A percentile compares a stretch with the other conserved stretches of the same genome.
Conservation (phyloP, 352 stramenopile species). For the Phytophthora chlamydospora region DNA sequence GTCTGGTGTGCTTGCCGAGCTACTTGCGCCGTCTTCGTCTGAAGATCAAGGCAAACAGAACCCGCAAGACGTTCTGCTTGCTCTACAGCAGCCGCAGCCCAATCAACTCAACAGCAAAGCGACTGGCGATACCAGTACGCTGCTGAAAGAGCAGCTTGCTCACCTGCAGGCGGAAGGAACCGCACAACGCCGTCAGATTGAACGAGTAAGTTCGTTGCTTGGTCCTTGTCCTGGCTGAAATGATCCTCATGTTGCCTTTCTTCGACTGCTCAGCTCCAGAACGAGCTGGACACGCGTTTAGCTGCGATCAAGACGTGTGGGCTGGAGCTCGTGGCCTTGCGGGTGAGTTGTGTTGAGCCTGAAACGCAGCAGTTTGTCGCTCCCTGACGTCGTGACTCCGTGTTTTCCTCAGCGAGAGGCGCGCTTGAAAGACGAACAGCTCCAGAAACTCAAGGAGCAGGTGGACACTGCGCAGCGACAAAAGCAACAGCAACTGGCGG, state of each 20-base stretch:
- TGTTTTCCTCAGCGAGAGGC: conserved; percentile 48
- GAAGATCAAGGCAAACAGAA: neutral
- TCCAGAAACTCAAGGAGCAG: conserved; percentile 44
- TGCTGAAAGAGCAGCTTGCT: conserved; percentile 51
- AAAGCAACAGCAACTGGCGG: conserved; percentile 45
- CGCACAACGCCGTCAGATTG: conserved; percentile 52
- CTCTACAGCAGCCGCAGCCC: conserved; percentile 2
- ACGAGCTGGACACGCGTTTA: conserved; percentile 58
- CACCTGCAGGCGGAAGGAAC: conserved; percentile 57
- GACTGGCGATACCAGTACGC: conserved; percentile 3
- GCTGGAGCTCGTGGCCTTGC: conserved; percentile 60
- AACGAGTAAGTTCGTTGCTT: conserved; percentile 33
- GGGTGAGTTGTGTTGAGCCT: conserved; percentile 33
- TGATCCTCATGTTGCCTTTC: conserved; percentile 12
- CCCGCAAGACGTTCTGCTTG: neutral
- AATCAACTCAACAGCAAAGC: conserved; percentile 1
- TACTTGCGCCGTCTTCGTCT: conserved; percentile 32
- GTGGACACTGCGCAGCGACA: conserved; percentile 39
- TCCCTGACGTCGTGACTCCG: neutral
- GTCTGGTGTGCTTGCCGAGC: conserved; percentile 48
- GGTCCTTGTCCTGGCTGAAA: neutral
- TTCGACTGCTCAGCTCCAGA: conserved; percentile 50
- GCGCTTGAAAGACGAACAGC: conserved; percentile 47
- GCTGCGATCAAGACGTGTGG: conserved; percentile 67
- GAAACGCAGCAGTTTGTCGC: neutral